These are phyloP conservation scores for Teratosphaeria nubilosa DNA, from an alignment of 2,329 filamentous ascomycete species.

Conservation along the genomic window DNA sequence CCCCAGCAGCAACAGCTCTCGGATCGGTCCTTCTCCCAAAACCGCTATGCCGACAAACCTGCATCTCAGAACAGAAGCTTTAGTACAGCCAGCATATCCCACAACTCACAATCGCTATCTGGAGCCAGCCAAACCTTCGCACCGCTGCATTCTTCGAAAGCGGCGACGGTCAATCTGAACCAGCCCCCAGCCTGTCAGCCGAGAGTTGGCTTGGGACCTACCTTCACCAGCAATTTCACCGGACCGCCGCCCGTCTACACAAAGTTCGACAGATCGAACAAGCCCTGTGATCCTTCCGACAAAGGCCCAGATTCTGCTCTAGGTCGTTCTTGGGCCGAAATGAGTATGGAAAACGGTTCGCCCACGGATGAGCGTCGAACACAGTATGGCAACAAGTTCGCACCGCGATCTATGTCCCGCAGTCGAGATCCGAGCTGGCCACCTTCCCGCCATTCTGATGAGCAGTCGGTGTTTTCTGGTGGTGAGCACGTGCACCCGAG, in stretches of 20 bases:
- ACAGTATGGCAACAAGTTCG: slow-evolving; percentile 33
- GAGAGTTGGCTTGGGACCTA: slow-evolving; percentile 13
- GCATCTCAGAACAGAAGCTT: slow-evolving; percentile 29
- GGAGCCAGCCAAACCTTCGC: slow-evolving; percentile 19
- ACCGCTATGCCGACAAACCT: slow-evolving; percentile 27
- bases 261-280: slow-evolving; percentile 25
- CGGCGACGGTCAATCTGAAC: slow-evolving; percentile 17
- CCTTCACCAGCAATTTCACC: slow-evolving; percentile 12
- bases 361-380: slow-evolving; percentile 34
- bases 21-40: slow-evolving; percentile 21
- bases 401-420: slow-evolving; percentile 33
- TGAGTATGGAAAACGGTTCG: slow-evolving; percentile 25
- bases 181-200: slow-evolving; percentile 8
- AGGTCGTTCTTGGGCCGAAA: slow-evolving; percentile 10
- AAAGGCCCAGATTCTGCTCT: slow-evolving; percentile 18
- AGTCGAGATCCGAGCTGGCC: slow-evolving; percentile 49
- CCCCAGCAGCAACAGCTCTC: slow-evolving; percentile 2
- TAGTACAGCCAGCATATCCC: slow-evolving; percentile 23
- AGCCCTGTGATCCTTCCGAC: slow-evolving; percentile 17
- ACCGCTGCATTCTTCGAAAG: slow-evolving; percentile 11
- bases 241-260: slow-evolving; percentile 24
- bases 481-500: slow-evolving; percentile 12
- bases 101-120: slow-evolving; percentile 20
- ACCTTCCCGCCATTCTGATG: slow-evolving; percentile 43
- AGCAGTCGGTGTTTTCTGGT: slow-evolving; percentile 25